Percentiles rank a stretch among this genome's conserved stretches.
Conservation (phyloP, 2,329 filamentous ascomycete species). For the Aspergillus neotritici region DNA sequence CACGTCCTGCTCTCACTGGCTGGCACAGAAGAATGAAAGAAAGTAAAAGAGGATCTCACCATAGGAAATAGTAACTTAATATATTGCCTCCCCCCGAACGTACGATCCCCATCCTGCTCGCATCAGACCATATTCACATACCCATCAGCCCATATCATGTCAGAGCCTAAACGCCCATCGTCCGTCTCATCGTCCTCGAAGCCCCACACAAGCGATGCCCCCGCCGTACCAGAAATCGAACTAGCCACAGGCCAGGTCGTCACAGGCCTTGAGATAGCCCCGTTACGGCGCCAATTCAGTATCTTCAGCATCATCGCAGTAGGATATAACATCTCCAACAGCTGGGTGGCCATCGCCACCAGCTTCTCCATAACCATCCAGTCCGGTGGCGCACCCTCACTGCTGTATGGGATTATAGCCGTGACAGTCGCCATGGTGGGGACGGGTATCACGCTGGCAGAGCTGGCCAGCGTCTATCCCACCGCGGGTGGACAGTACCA, state of each 20-base stretch:
- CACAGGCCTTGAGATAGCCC: constrained; percentile 13
- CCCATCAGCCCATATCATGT: no score
- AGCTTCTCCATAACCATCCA: constrained; percentile 23
- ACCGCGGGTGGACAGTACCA: constrained; percentile 28
- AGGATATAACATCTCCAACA: constrained; percentile 22
- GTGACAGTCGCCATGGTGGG: constrained; percentile 18
- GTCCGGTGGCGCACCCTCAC: constrained; percentile 17
- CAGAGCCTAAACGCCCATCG: no score
- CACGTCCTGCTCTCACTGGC: no score
- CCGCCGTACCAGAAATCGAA: constrained; percentile 9
- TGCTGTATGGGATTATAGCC: constrained; percentile 19
- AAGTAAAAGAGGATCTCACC: no score
- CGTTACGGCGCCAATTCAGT: constrained; percentile 20
- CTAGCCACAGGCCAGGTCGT: constrained; percentile 17
- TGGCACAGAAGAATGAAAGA: no score
- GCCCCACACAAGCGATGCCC: no score
- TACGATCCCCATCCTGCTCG: no score
- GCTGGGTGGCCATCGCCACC: constrained; percentile 21
- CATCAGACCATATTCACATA: no score
- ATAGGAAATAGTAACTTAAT: no score
- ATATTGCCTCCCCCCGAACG: no score
- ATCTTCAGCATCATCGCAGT: constrained; percentile 20
- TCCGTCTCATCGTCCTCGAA: no score
- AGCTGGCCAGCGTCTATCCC: constrained; percentile 25
- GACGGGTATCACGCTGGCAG: constrained; percentile 21